Percentiles rank a stretch among this genome's conserved stretches.
These are phyloP conservation scores for Xylaria sp. DNA, from an alignment of 2,329 filamentous ascomycete species.

Conservation along the genomic window DNA sequence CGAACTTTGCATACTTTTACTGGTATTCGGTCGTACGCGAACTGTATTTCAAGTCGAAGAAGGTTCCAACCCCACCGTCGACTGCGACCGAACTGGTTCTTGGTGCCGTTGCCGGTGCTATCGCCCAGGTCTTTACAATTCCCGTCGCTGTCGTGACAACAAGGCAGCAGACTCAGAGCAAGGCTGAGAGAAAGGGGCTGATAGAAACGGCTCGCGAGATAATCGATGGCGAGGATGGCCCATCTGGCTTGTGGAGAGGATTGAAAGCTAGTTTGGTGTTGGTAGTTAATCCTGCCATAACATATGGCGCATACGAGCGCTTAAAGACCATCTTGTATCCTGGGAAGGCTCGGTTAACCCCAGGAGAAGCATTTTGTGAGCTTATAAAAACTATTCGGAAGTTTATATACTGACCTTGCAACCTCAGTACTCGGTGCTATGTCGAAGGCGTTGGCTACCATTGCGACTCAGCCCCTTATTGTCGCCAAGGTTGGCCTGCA, in stretches of 20 bases:
- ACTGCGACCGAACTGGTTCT: slow-evolving; percentile 85
- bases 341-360: slow-evolving; percentile 76
- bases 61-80: slow-evolving; percentile 67
- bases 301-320: slow-evolving; percentile 90
- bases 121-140: slow-evolving; percentile 96
- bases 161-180: slow-evolving; percentile 91
- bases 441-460: slow-evolving; percentile 91
- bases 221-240: slow-evolving; percentile 87
- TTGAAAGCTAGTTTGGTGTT: slow-evolving; percentile 95
- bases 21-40: slow-evolving; percentile 93
- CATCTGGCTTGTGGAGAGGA: slow-evolving; percentile 90
- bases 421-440: slow-evolving; percentile 83
- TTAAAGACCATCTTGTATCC: slow-evolving; percentile 82
- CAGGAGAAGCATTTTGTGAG: slow-evolving; percentile 92
- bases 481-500: slow-evolving; percentile 98
- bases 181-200: slow-evolving; percentile 84
- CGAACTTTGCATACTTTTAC: slow-evolving; percentile 99
- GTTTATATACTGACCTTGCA: slow-evolving; percentile 31
- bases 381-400: slow-evolving; percentile 41
- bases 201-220: slow-evolving; percentile 90
- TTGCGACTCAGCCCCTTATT: slow-evolving; percentile 93
- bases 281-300: slow-evolving; percentile 96
- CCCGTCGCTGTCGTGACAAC: slow-evolving; percentile 96
- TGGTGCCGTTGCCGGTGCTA: slow-evolving; percentile 86
- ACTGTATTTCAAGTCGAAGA: slow-evolving; percentile 75